A percentile compares a stretch with the other conserved stretches of the same genome.
Conservation (phyloP, 495 filamentous ascomycete species). For the Penicillium subrubescens region DNA sequence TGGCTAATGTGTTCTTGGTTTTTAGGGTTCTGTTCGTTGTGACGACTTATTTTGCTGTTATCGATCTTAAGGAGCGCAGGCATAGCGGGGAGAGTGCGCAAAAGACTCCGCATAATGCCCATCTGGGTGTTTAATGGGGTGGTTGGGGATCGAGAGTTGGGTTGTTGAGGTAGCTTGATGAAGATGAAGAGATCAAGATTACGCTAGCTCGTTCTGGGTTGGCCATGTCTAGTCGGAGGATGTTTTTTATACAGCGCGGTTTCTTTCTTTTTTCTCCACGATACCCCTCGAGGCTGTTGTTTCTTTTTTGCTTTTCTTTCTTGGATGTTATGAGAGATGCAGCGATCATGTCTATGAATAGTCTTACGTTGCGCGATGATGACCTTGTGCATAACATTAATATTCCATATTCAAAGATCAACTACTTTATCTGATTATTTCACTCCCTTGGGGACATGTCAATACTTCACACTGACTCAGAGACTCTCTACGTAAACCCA, state of each 20-base stretch:
- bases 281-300: not conserved
- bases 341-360: not conserved
- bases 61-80: constrained; percentile 26
- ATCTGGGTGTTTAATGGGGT: constrained; percentile 23
- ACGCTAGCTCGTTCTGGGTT: not conserved
- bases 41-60: constrained; percentile 35
- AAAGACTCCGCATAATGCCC: constrained; percentile 25
- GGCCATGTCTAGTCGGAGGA: not conserved
- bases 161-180: not conserved
- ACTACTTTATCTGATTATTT: not conserved
- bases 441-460: no score
- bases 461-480: no score
- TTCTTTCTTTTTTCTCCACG: not conserved
- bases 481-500: no score
- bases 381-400: not conserved
- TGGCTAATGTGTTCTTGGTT: not conserved
- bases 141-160: not conserved
- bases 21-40: constrained; percentile 55
- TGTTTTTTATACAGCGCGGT: not conserved
- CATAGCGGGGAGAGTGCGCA: constrained; percentile 23
- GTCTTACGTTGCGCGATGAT: not conserved
- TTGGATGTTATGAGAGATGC: not conserved
- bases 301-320: not conserved
- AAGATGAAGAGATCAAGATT: not conserved
- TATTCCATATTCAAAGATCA: not conserved